These are phyloP conservation scores for Podaxis rugospora DNA, from an alignment of 768 basidiomycete species.

Conservation along the genomic window DNA sequence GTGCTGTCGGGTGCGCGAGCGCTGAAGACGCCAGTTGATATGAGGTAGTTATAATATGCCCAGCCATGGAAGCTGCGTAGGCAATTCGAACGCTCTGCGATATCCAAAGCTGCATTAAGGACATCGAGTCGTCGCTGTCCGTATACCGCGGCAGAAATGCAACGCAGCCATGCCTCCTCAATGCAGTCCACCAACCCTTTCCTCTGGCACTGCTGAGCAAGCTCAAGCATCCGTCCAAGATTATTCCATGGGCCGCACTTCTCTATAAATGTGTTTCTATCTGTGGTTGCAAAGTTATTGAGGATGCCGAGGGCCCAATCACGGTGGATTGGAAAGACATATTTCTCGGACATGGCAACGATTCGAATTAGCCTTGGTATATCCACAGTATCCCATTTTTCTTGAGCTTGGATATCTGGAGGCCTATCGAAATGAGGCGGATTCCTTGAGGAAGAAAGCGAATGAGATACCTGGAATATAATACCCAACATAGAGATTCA, in stretches of 20 bases:
- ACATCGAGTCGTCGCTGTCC: neutral
- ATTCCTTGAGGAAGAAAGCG: neutral
- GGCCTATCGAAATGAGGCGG: neutral
- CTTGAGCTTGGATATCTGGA: neutral
- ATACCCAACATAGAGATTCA: neutral
- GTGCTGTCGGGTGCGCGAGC: neutral
- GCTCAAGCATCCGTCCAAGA: neutral
- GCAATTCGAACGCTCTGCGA: neutral
- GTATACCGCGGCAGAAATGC: neutral
- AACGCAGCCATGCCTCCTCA: neutral
- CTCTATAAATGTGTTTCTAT: neutral
- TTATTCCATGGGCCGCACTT: neutral
- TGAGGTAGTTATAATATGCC: neutral
- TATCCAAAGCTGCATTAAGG: neutral
- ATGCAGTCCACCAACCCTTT: neutral
- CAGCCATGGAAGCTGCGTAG: slow-evolving; percentile 2
- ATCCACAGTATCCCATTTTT: neutral
- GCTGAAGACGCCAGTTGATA: neutral
- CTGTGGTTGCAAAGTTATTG: neutral
- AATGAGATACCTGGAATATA: neutral
- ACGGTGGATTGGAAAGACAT: neutral
- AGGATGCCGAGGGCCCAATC: neutral
- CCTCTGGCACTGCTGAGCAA: neutral
- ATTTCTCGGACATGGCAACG: neutral
- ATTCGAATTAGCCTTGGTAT: neutral